These are phyloP conservation scores for Calonectria leucothoes DNA, from an alignment of 2,329 filamentous ascomycete genomes.

Conservation along the genomic window DNA sequence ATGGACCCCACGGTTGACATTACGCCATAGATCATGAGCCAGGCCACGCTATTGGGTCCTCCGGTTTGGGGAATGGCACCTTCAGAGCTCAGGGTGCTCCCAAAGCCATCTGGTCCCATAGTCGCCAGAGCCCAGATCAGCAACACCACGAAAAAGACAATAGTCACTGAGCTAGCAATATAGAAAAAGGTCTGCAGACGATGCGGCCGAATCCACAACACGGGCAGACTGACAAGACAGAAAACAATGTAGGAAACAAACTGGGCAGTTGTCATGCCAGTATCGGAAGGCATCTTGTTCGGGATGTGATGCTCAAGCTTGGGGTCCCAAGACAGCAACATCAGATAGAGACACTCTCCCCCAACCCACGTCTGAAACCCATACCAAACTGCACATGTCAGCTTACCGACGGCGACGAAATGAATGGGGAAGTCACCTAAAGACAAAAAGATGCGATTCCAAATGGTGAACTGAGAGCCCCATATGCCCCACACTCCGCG, in stretches of 20 bases:
- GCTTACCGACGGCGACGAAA: neutral
- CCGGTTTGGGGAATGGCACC: conserved; percentile 39
- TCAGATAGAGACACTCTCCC: conserved; percentile 58
- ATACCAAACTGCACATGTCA: conserved; percentile 38
- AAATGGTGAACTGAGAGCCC: conserved; percentile 55
- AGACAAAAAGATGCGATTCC: conserved; percentile 55
- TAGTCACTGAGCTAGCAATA: conserved; percentile 51
- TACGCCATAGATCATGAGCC: conserved; percentile 52
- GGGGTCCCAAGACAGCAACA: conserved; percentile 58
- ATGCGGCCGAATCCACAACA: conserved; percentile 58
- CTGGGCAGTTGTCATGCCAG: conserved; percentile 56
- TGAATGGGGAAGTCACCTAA: conserved; percentile 47
- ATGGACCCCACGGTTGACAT: conserved; percentile 52
- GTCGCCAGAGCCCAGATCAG: conserved; percentile 58
- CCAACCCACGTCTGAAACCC: conserved; percentile 60
- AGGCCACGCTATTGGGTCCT: conserved; percentile 46
- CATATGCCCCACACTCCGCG: conserved; percentile 55
- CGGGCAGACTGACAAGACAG: conserved; percentile 54
- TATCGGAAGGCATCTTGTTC: conserved; percentile 53
- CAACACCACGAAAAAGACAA: conserved; percentile 55
- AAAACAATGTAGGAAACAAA: conserved; percentile 59
- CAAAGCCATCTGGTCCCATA: conserved; percentile 55
- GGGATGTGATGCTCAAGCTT: conserved; percentile 54
- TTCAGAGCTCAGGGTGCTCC: conserved; percentile 43
- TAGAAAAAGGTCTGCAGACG: conserved; percentile 56